Conservation (phyloP, 495 filamentous ascomycete genomes). For the Aspergillus mulundensis region DNA sequence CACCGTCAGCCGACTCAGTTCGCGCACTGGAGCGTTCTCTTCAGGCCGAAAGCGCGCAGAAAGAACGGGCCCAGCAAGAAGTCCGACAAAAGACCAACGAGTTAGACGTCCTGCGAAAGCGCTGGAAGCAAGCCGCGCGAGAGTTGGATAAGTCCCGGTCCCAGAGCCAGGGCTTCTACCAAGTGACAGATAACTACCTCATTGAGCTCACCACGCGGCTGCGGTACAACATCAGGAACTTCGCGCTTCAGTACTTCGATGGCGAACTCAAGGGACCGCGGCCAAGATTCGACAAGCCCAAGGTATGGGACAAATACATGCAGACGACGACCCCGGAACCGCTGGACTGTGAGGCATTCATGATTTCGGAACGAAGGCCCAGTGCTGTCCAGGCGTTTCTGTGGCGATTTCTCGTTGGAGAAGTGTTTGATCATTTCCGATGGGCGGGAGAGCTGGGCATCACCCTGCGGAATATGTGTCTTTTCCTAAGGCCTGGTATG, state of each 20-base stretch:
- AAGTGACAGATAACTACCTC: conserved; percentile 7
- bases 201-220: conserved; percentile 5
- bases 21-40: background rate
- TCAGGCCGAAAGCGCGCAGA: background rate
- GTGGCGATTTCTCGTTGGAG: background rate
- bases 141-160: conserved; percentile 4
- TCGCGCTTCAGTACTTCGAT: conserved; percentile 7
- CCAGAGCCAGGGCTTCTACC: conserved; percentile 7
- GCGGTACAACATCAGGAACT: conserved; percentile 3
- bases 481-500: conserved; percentile 1
- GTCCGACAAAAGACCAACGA: background rate
- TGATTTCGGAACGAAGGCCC: background rate
- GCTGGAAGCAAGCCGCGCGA: conserved; percentile 2
- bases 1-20: background rate
- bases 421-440: conserved; percentile 2
- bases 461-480: background rate
- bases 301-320: conserved; percentile 1
- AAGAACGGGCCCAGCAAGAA: background rate
- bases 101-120: conserved; percentile 1
- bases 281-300: background rate
- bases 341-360: background rate
- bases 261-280: background rate
- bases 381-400: conserved; percentile 1
- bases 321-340: background rate
- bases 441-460: background rate